Base-by-base conservation (phyloP, 805 yeast species). In the Nakazawaea wickerhamii region DNA sequence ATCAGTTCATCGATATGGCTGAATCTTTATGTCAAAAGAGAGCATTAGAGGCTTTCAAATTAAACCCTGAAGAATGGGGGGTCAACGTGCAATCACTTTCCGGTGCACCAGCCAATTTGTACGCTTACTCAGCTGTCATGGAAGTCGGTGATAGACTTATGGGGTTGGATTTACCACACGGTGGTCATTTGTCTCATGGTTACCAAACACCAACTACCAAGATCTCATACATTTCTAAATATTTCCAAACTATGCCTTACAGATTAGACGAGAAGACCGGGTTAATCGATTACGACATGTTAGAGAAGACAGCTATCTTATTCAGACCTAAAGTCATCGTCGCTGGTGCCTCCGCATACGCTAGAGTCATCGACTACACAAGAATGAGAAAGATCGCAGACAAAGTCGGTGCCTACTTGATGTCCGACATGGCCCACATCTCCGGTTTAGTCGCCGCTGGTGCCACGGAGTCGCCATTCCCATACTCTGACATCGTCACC, bases 121-220 rank as follows among this genome's bases (percentile, higher is more conserved):
- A 91, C 55, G 89, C 89, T 26, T 91, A 91, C 66, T 85, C 89
- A 44, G 95, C 97, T 23, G 65, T 91, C 38, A 66, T 91, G 77
- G 83, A 84, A 55, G 88, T 84, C 39, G 93, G 89, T 51, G 98
- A 89, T 58, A 79, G 98, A 64, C 67, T 91, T 51, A 91, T 91
- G 99, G 99, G 99, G 55, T 77, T 91, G 50, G 98, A 91, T 64
- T 77, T 91, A 60, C 98, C 99, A 48, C 97, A 91, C 58, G 99
- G 99, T 57, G 99, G 99, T 52, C 99, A 91, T 64, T 77, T 91
- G 62, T 85, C 95, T 33, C 99, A 91, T 62, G 99, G 99, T 54
- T 91, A 91, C 70, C 96, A 89, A 71, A 86, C 96, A 41, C 81
- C 84, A 48, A 68, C 85, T 49, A 83, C 90, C 58, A 90, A 90